phyloP scores from a whole-genome alignment of 164 flowering plant genomes.

The Liquidambar formosana region DNA sequence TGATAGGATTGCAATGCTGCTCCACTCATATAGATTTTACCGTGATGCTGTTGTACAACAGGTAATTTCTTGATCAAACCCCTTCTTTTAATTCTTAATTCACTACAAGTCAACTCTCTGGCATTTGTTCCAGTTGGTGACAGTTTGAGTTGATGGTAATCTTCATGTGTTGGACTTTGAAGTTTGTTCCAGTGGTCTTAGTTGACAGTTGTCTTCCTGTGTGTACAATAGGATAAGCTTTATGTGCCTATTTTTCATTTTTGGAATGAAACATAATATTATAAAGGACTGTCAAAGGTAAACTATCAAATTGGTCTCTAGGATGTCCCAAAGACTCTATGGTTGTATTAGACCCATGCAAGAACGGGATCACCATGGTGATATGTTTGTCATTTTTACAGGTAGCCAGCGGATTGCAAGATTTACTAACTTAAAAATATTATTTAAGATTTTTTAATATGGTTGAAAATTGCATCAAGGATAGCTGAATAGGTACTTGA shows the following conservation, averaged over 20 bases:
- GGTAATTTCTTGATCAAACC: constrained; percentile 39
- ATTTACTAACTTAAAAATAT: not conserved
- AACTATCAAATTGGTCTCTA: not conserved
- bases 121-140: not conserved
- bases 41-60: constrained; percentile 96
- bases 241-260: not conserved
- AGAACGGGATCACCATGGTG: not conserved
- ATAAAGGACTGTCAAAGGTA: not conserved
- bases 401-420: not conserved
- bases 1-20: constrained; percentile 85
- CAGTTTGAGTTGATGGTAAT: not conserved
- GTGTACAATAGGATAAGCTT: not conserved
- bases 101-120: not conserved
- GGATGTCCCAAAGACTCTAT: not conserved
- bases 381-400: not conserved
- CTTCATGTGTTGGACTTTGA: not conserved
- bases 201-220: not conserved
- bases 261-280: not conserved
- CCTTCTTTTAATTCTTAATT: not conserved
- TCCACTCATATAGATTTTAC: constrained; percentile 79
- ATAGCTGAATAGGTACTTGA: not conserved
- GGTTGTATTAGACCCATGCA: not conserved
- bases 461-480: not conserved
- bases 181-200: too few relatives aligned
- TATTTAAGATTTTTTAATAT: not conserved